Conservation (phyloP, 1,284 basidiomycete species). For the Anthracocystis panici-leucophaei region DNA sequence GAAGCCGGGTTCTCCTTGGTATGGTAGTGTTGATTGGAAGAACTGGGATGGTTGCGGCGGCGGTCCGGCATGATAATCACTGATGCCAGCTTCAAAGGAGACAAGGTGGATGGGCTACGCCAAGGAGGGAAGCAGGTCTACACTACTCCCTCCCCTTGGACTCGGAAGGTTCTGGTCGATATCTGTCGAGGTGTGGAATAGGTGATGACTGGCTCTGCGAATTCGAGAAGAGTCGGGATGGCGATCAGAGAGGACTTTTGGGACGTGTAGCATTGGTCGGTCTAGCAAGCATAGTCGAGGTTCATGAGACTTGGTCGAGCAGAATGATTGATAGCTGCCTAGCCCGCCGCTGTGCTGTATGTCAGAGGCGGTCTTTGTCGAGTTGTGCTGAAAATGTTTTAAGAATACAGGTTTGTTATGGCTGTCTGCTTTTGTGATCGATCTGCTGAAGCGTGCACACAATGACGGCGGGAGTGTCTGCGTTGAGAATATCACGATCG, state of each 20-base stretch:
- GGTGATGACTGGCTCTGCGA: background rate
- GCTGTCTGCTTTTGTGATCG: background rate
- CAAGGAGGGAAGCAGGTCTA: slow-evolving; percentile 17
- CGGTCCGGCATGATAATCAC: slow-evolving; percentile 15
- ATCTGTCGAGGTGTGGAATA: background rate
- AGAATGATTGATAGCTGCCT: background rate
- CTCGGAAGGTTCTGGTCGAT: background rate
- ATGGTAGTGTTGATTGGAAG: background rate
- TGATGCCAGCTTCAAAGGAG: background rate
- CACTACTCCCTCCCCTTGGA: slow-evolving; percentile 16
- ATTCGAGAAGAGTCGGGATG: background rate
- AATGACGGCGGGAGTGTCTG: no score
- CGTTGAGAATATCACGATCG: no score
- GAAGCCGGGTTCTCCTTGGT: background rate
- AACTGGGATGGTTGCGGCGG: background rate
- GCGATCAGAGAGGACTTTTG: background rate
- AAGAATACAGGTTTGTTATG: background rate
- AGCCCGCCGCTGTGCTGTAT: background rate
- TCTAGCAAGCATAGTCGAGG: background rate
- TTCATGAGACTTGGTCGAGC: background rate
- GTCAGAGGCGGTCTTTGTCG: background rate
- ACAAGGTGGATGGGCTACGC: background rate
- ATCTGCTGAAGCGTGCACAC: no score
- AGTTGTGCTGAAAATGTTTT: background rate
- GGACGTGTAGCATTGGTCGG: background rate